Evolutionary conservation across 2,329 filamentous ascomycete species (phyloP), one percentile per base, ranked within the genome.

Genomic region (Didymella lethalis): DNA sequence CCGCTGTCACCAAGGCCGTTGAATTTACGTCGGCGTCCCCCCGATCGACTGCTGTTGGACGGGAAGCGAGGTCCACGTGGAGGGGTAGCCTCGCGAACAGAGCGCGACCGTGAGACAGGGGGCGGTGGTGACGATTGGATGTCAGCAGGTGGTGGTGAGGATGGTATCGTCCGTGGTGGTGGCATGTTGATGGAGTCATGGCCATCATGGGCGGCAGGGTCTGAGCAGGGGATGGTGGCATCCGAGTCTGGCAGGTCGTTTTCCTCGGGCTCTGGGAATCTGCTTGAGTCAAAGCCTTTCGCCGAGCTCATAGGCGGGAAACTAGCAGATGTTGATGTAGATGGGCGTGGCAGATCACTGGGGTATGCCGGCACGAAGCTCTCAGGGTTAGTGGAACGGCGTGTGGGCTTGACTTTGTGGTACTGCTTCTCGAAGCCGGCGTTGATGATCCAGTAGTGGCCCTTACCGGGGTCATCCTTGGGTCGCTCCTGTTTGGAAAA

Each of bases 401-500:
- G 84, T 20, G 83, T 78, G 6, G 88, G 85, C 82, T 94, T 97
- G 74, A 96, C 91, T 78, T 94, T 95, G 78, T 96, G 85, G 76
- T 97, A 98, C 66, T 92, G 88, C 61, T 87, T 85, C 80, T 98
- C 95, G 80, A 91, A 92, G 18, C 94, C 94, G n/a, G 88, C 84
- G 71, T 93, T 88, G 70, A 99, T 97, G 43, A 88, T 87, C 95
- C 95, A 98, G 80, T 98, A 98, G 78, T 97, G 94, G 43, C 95
- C 95, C 79, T 98, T 98, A 69, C 95, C 95, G 3, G 94, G 93
- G 71, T 98, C 95, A 74, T 97, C 93, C 82, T 98, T 98, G 57
- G 93, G 93, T 59, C 95, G 87, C 77, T 97, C 93, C 73, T 96
- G 90, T 80, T 98, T 98, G 75, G 93, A 88, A 73, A 98, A 98